Conservation (phyloP, 1,139 yeast species). For the Geotrichum histeridarum region DNA sequence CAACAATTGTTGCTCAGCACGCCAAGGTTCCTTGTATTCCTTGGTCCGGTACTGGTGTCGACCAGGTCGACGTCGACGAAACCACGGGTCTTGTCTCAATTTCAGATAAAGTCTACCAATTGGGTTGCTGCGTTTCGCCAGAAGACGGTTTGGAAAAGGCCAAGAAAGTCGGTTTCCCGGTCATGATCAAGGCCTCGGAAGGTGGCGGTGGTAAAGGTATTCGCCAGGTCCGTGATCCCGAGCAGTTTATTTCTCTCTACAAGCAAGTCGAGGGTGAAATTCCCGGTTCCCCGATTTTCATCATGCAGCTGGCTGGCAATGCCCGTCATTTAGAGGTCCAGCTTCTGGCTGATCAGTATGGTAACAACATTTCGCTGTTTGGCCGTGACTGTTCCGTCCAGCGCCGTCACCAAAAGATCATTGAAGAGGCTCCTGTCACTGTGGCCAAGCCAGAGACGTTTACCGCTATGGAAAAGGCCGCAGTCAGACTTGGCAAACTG, state of each 20-base stretch:
- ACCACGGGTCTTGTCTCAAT: conserved; percentile 81
- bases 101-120: conserved; percentile 68
- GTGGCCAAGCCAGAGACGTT: conserved; percentile 84
- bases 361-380: conserved; percentile 85
- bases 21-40: conserved; percentile 98
- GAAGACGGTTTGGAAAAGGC: conserved; percentile 88
- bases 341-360: conserved; percentile 90
- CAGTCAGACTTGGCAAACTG: conserved; percentile 89
- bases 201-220: conserved; percentile 99
- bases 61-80: conserved; percentile 63
- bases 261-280: conserved; percentile 91
- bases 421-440: conserved; percentile 96
- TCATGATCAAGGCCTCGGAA: conserved; percentile 95
- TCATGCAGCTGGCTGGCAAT: conserved; percentile 90
- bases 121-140: conserved; percentile 83
- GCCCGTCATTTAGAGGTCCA: conserved; percentile 96
- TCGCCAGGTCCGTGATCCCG: conserved; percentile 79
- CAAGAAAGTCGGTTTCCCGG: conserved; percentile 83
- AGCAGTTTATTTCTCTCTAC: conserved; percentile 63
- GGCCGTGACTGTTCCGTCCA: conserved; percentile 98
- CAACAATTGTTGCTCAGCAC: conserved; percentile 98
- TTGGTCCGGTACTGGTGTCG: conserved; percentile 98
- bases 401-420: conserved; percentile 94
- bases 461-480: conserved; percentile 89
- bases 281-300: conserved; percentile 93